These are phyloP conservation scores for Wallacemonas sp. DNA, from an alignment of 208 protist species.

Conservation along the genomic window DNA sequence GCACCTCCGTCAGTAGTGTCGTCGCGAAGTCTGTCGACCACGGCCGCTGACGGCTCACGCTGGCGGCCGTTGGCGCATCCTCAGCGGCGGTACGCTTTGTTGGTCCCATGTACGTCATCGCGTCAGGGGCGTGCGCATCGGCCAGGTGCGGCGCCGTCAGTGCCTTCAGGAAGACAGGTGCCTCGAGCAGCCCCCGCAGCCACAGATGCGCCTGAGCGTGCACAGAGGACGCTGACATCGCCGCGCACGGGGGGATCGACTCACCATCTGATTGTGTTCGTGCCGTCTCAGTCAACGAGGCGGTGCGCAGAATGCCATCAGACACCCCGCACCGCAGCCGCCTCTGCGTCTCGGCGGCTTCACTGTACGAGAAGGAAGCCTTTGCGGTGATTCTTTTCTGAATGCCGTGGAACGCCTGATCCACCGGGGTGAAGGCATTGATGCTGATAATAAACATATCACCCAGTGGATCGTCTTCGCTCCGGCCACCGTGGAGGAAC, in stretches of 20 bases:
- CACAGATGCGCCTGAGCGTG: not conserved
- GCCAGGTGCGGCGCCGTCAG: not conserved
- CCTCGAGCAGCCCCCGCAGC: not conserved
- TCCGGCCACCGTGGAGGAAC: conserved; percentile 58
- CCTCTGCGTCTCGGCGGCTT: not conserved
- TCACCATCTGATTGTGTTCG: not conserved
- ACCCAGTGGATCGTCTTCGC: conserved; percentile 38
- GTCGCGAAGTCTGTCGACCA: too few relatives aligned
- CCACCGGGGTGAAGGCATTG: conserved; percentile 1
- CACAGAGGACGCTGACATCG: not conserved
- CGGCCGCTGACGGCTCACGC: too few relatives aligned
- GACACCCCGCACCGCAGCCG: not conserved
- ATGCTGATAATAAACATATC: conserved; percentile 56
- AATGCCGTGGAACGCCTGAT: conserved; percentile 18
- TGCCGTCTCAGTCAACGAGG: not conserved
- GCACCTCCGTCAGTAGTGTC: too few relatives aligned
- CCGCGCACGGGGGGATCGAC: too few relatives aligned
- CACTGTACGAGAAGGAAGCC: not conserved
- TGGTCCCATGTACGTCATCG: too few relatives aligned
- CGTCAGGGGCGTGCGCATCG: too few relatives aligned
- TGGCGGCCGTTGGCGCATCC: too few relatives aligned
- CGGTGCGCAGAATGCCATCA: not conserved
- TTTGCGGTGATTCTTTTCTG: not conserved
- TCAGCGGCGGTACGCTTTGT: too few relatives aligned
- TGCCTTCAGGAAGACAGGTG: not conserved